Conservation (phyloP, 805 yeast genomes). For the Candida sphagnicola region DNA sequence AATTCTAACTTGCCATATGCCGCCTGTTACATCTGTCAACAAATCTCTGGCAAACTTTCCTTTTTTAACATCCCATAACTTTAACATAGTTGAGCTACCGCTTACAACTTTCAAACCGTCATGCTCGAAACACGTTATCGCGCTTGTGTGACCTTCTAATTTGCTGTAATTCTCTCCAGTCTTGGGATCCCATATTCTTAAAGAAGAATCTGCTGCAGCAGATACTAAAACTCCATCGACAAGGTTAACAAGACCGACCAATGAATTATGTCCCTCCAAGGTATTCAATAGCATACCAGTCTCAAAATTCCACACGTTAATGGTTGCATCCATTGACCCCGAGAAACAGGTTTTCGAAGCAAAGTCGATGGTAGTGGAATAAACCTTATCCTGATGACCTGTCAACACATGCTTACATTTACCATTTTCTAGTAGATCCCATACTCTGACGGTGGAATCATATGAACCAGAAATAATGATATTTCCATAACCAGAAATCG, state of each 20-base stretch:
- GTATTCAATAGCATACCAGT: slow-evolving; percentile 68
- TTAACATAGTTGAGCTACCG: slow-evolving; percentile 84
- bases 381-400: slow-evolving; percentile 86
- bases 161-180: slow-evolving; percentile 62
- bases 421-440: slow-evolving; percentile 75
- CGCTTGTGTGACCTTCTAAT: slow-evolving; percentile 77
- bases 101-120: slow-evolving; percentile 80
- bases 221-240: slow-evolving; percentile 76
- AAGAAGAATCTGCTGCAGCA: slow-evolving; percentile 93
- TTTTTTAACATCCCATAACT: slow-evolving; percentile 78
- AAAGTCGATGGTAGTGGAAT: slow-evolving; percentile 81
- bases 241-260: slow-evolving; percentile 83
- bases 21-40: slow-evolving; percentile 69
- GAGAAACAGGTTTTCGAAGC: slow-evolving; percentile 77
- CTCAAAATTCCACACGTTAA: slow-evolving; percentile 84
- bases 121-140: slow-evolving; percentile 91
- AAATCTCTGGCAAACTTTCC: slow-evolving; percentile 76
- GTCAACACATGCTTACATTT: slow-evolving; percentile 66
- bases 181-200: slow-evolving; percentile 90
- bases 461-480: slow-evolving; percentile 85
- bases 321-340: slow-evolving; percentile 86
- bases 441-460: slow-evolving; percentile 84
- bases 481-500: slow-evolving; percentile 83
- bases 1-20: slow-evolving; percentile 93
- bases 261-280: slow-evolving; percentile 81